Conservation (phyloP, 371 early-diverging fungal genomes). For the Syncephalastrum sp. region DNA sequence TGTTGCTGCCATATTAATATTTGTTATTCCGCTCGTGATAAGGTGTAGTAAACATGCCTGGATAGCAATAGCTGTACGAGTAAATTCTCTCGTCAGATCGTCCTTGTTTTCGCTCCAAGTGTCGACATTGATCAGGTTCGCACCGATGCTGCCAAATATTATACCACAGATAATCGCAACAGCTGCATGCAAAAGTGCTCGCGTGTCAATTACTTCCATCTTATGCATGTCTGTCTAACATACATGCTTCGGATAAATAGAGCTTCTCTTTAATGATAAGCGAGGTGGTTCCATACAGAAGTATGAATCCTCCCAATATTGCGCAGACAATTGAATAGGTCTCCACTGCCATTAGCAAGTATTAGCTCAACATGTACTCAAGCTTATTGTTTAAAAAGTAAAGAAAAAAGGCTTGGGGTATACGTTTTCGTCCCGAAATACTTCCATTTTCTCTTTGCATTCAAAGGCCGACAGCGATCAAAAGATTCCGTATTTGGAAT, state of each 20-base stretch:
- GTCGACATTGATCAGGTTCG: conserved; percentile 39
- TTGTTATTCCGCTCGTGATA: background rate
- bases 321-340: conserved; percentile 27
- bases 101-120: conserved; percentile 39
- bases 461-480: conserved; percentile 1
- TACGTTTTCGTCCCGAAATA: background rate
- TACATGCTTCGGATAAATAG: conserved; percentile 87
- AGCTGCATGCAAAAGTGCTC: conserved; percentile 31
- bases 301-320: conserved; percentile 80
- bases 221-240: conserved; percentile 15
- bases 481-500: conserved; percentile 6
- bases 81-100: conserved; percentile 62
- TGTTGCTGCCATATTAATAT: conserved; percentile 2
- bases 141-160: conserved; percentile 70
- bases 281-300: conserved; percentile 82
- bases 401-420: conserved; percentile 4
- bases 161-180: conserved; percentile 87
- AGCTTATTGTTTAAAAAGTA: conserved; percentile 1
- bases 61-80: conserved; percentile 77
- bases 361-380: background rate
- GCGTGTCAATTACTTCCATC: background rate
- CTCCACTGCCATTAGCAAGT: conserved; percentile 6
- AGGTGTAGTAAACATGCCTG: conserved; percentile 43
- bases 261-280: conserved; percentile 86
- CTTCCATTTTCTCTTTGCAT: background rate